Percentiles rank a stretch among this genome's conserved stretches.
These are phyloP conservation scores for Nepenthes mirabilis DNA, from an alignment of 148 eudicot genomes.

Conservation along the genomic window DNA sequence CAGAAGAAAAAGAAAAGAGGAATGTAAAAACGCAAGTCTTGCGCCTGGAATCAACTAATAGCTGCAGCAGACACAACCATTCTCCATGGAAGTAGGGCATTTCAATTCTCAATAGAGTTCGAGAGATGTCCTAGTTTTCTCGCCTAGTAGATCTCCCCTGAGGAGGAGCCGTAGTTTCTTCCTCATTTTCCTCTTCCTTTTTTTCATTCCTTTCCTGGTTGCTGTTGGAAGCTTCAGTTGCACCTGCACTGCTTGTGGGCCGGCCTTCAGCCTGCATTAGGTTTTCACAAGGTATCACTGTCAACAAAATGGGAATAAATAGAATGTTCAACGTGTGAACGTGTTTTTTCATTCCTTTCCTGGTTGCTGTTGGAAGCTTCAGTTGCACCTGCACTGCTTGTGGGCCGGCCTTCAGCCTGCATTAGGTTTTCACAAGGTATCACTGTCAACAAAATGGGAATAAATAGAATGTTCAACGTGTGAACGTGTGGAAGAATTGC, in stretches of 20 bases:
- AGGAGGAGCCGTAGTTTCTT: slow-evolving; percentile 43
- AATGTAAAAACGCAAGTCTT: too few relatives aligned
- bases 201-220: slow-evolving; percentile 25
- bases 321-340: not conserved
- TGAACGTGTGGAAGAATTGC: too few relatives aligned
- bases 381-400: slow-evolving; percentile 17
- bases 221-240: slow-evolving; percentile 28
- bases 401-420: slow-evolving; percentile 24
- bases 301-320: not conserved
- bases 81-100: too few relatives aligned
- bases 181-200: slow-evolving; percentile 40
- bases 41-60: too few relatives aligned
- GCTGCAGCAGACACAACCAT: too few relatives aligned
- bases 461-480: not conserved
- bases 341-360: slow-evolving; percentile 16
- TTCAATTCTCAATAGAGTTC: too few relatives aligned
- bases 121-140: slow-evolving; percentile 22
- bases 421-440: not conserved
- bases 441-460: not conserved
- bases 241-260: slow-evolving; percentile 11
- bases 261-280: slow-evolving; percentile 24
- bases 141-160: slow-evolving; percentile 67
- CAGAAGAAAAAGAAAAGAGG: too few relatives aligned
- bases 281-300: not conserved
- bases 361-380: slow-evolving; percentile 25